phyloP scores from a whole-genome alignment of 768 basidiomycete species.

The Gloeopeniophorella convolvens region DNA sequence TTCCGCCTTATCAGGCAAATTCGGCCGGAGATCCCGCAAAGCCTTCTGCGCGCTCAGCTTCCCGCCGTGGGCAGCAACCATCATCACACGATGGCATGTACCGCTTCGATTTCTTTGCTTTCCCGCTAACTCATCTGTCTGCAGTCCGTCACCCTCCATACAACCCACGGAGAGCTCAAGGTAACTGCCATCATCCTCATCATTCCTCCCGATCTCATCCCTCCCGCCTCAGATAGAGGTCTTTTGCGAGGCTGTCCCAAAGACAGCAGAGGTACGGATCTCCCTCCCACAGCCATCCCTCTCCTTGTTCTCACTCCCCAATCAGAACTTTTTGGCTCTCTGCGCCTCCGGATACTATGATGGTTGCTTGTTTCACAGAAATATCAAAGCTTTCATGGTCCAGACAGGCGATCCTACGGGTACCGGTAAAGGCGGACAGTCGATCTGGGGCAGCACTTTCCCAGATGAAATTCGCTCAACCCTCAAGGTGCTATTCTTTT shows the following conservation, averaged over 20 bases:
- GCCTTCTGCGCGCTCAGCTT: too few relatives aligned
- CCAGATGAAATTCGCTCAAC: conserved; percentile 91
- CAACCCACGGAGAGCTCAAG: conserved; percentile 93
- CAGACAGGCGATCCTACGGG: conserved; percentile 90
- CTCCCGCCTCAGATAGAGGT: conserved; percentile 67
- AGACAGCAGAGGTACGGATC: conserved; percentile 80
- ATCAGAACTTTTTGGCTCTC: conserved; percentile 89
- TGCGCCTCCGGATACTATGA: conserved; percentile 88
- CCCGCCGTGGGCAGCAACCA: conserved; percentile 6
- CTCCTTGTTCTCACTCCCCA: not conserved
- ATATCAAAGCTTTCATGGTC: conserved; percentile 94
- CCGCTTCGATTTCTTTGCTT: conserved; percentile 3
- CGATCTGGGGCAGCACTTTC: conserved; percentile 92
- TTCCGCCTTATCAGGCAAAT: too few relatives aligned
- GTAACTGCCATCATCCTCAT: conserved; percentile 33
- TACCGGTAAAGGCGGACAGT: conserved; percentile 93
- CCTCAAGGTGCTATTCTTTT: conserved; percentile 58
- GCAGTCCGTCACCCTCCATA: conserved; percentile 92
- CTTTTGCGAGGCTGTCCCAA: conserved; percentile 96
- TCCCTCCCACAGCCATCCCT: conserved; percentile 9
- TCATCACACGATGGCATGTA: conserved; percentile 20
- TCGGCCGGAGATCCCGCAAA: too few relatives aligned
- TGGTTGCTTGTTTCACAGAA: conserved; percentile 82
- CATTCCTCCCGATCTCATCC: not conserved
- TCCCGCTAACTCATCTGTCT: conserved; percentile 8